phyloP scores from a whole-genome alignment of 176 grass and related monocot genomes.

The Pontederia crassipes region DNA sequence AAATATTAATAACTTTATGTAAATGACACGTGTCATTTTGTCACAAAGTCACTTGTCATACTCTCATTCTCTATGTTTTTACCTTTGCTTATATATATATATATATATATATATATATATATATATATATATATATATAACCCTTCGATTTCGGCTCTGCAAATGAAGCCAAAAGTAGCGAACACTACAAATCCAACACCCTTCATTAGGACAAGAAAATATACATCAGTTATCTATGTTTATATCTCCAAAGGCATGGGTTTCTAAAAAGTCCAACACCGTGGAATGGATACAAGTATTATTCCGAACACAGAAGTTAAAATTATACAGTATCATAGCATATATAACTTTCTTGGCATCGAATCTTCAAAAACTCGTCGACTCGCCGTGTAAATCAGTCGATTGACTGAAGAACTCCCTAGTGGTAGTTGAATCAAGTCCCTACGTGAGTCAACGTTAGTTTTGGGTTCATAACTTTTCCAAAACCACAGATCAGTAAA shows the following conservation, averaged over 20 bases:
- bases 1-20: too few species aligned
- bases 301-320: slow-evolving; percentile 5
- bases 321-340: not conserved
- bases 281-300: not conserved
- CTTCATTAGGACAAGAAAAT: not conserved
- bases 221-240: slow-evolving; percentile 11
- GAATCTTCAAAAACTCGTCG: not conserved
- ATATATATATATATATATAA: too few species aligned
- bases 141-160: too few species aligned
- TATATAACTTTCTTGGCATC: not conserved
- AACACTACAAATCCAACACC: not conserved
- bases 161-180: too few species aligned
- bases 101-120: too few species aligned
- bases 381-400: not conserved
- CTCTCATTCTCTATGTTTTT: too few species aligned
- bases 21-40: too few species aligned
- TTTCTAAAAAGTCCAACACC: slow-evolving; percentile 13
- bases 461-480: slow-evolving; percentile 3
- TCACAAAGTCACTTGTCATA: too few species aligned
- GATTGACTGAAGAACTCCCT: not conserved
- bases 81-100: too few species aligned
- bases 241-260: slow-evolving; percentile 14
- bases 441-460: not conserved
- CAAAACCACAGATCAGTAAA: slow-evolving; percentile 10
- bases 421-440: not conserved